phyloP scores from a whole-genome alignment of 1,284 basidiomycete genomes.

The Gymnopus androsaceus region DNA sequence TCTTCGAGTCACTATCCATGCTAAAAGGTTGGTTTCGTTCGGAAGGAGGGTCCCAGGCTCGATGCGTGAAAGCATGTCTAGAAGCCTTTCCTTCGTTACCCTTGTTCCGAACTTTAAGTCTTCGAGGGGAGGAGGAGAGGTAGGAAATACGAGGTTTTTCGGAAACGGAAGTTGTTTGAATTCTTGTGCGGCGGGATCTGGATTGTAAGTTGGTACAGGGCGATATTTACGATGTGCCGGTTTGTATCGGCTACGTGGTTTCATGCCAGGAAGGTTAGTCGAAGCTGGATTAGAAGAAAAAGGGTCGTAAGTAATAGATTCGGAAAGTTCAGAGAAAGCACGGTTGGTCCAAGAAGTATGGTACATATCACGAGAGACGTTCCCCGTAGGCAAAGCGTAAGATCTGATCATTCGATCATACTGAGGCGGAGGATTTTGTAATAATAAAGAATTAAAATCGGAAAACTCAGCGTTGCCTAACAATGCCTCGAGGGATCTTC shows the following conservation, averaged over 20 bases:
- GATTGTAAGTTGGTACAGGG: constrained; percentile 33
- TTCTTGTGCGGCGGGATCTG: constrained; percentile 20
- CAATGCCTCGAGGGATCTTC: constrained; percentile 21
- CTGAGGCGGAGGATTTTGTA: constrained; percentile 14
- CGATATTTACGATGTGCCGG: constrained; percentile 32
- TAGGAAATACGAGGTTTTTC: constrained; percentile 24
- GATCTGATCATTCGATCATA: constrained; percentile 18
- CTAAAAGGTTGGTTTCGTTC: constrained; percentile 28
- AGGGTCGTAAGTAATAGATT: too few species aligned
- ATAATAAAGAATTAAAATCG: constrained; percentile 19
- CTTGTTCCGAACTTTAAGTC: constrained; percentile 16
- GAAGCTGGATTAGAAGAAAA: too few species aligned
- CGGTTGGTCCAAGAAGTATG: too few species aligned
- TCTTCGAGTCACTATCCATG: constrained; percentile 21
- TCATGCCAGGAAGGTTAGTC: too few species aligned
- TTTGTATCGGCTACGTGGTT: constrained; percentile 27
- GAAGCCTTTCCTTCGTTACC: constrained; percentile 21
- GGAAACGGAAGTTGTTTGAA: too few species aligned
- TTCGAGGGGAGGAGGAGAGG: constrained; percentile 19
- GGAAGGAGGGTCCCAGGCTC: constrained; percentile 17
- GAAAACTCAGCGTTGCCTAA: constrained; percentile 19
- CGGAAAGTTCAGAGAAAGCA: too few species aligned
- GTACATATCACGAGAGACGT: background rate
- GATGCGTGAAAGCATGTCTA: constrained; percentile 20
- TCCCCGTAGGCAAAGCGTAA: background rate